Evolutionary conservation across 352 stramenopile species (phyloP).

Genomic region (Globisporangium okanoganense): DNA sequence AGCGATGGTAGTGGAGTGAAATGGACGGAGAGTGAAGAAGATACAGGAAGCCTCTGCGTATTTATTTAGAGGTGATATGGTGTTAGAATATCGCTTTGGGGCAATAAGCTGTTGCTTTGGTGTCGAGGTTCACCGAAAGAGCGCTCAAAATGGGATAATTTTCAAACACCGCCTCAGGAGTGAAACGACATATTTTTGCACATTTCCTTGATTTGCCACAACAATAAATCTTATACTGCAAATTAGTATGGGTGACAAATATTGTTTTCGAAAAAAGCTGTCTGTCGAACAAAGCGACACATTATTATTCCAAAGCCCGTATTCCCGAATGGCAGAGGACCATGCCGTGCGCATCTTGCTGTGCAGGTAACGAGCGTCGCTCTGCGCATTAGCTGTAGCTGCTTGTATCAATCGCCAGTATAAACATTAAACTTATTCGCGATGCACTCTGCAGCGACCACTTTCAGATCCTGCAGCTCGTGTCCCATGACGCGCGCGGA

Average conservation of each 20-base stretch:
- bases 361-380: conserved; percentile 1
- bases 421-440: neutral
- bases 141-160: too few species aligned
- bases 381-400: neutral
- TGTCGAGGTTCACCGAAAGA: too few species aligned
- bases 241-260: neutral
- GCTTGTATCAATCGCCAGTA: neutral
- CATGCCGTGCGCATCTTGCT: conserved; percentile 14
- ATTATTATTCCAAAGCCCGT: neutral
- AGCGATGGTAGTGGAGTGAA: neutral
- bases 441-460: conserved; percentile 23
- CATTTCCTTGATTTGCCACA: neutral
- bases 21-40: neutral
- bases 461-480: conserved; percentile 40
- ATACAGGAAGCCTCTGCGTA: neutral
- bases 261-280: too few species aligned
- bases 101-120: neutral
- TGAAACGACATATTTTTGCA: neutral
- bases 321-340: neutral
- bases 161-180: too few species aligned
- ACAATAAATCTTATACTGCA: neutral
- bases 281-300: too few species aligned
- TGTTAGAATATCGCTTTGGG: neutral
- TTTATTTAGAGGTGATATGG: neutral
- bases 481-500: neutral